Percentiles rank a stretch among this genome's conserved stretches.
phyloP scores from a whole-genome alignment of 768 basidiomycete species.

The Phaeotremella skinneri region DNA sequence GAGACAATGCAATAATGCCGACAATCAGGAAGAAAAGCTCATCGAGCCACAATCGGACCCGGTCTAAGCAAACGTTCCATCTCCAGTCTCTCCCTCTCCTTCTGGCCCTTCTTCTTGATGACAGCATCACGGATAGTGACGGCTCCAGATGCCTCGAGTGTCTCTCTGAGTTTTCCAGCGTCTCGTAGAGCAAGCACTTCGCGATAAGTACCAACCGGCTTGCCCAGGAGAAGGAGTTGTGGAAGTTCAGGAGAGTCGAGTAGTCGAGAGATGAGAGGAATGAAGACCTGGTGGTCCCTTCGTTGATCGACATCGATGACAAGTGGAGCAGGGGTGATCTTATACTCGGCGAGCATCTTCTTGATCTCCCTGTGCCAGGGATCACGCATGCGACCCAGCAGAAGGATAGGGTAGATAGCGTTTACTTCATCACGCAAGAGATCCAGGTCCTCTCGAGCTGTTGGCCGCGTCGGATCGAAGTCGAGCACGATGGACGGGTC shows the following conservation, averaged over 20 bases:
- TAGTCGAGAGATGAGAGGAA: constrained; percentile 41
- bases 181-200: constrained; percentile 38
- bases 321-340: constrained; percentile 44
- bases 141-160: constrained; percentile 30
- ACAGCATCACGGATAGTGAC: constrained; percentile 34
- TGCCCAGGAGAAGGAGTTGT: constrained; percentile 40
- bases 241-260: constrained; percentile 42
- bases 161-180: constrained; percentile 26
- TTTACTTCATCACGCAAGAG: constrained; percentile 45
- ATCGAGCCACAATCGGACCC: constrained; percentile 28
- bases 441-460: constrained; percentile 40
- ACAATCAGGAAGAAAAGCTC: background rate
- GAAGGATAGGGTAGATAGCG: constrained; percentile 45
- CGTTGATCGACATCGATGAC: constrained; percentile 51
- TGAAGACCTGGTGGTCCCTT: constrained; percentile 28
- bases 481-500: constrained; percentile 46
- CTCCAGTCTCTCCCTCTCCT: constrained; percentile 45
- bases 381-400: constrained; percentile 51
- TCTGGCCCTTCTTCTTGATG: constrained; percentile 47
- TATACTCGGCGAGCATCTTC: constrained; percentile 44
- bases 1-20: too few relatives aligned
- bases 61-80: constrained; percentile 48
- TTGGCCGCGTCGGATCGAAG: constrained; percentile 47
- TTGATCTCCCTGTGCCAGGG: constrained; percentile 50
- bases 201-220: constrained; percentile 40